Percentiles rank a stretch among this genome's conserved stretches.
Conservation (phyloP, 352 stramenopile species). For the Phytophthora ohioensis region DNA sequence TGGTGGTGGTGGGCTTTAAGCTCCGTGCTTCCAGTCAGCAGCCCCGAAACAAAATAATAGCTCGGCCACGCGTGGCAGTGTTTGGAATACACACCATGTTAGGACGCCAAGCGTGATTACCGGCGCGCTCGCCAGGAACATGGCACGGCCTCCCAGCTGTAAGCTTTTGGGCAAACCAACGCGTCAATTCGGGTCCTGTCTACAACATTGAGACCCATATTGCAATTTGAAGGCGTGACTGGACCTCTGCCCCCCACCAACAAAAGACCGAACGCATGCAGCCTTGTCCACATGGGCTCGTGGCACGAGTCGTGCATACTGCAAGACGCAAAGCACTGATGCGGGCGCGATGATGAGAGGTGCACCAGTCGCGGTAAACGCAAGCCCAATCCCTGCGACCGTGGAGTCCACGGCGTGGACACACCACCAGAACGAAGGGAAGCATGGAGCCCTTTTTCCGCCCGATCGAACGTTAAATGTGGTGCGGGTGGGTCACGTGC, state of each 20-base stretch:
- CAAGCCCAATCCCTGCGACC: slow-evolving; percentile 8
- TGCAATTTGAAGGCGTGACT: slow-evolving; percentile 15
- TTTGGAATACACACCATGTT: background rate
- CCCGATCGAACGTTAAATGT: slow-evolving; percentile 15
- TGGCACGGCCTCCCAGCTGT: slow-evolving; percentile 6
- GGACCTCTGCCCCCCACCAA: slow-evolving; percentile 15
- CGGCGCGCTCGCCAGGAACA: background rate
- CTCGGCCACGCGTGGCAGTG: background rate
- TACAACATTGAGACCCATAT: slow-evolving; percentile 5
- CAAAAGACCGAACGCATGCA: slow-evolving; percentile 16
- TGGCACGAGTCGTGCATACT: background rate
- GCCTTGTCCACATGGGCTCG: slow-evolving; percentile 1
- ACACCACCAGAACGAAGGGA: slow-evolving; percentile 47
- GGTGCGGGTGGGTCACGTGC: slow-evolving; percentile 25
- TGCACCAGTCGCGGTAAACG: slow-evolving; percentile 7
- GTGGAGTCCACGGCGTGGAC: background rate
- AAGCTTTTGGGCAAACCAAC: slow-evolving; percentile 8
- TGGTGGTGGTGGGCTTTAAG: no score
- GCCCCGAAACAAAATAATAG: background rate
- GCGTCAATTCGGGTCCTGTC: background rate
- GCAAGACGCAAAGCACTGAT: slow-evolving; percentile 16
- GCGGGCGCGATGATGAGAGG: background rate
- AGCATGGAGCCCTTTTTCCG: slow-evolving; percentile 18
- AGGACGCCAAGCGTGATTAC: slow-evolving; percentile 17
- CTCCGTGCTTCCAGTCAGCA: no score